These are phyloP conservation scores for Myxozyma nipponensis DNA, from an alignment of 805 yeast species.

Conservation along the genomic window DNA sequence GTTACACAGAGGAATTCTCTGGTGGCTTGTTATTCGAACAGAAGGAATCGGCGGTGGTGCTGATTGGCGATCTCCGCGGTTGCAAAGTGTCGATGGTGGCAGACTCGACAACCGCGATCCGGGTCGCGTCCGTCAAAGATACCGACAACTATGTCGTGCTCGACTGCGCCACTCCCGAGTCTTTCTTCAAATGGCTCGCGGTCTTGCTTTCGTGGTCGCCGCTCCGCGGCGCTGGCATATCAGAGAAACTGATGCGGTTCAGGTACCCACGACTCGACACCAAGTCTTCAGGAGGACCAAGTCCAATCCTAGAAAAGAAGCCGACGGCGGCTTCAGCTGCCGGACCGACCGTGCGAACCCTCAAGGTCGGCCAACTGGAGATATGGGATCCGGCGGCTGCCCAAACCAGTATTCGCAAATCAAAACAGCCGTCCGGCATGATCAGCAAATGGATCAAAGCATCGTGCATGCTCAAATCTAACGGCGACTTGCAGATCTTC, in stretches of 20 bases:
- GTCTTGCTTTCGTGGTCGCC: constrained; percentile 25
- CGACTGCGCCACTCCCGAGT: constrained; percentile 15
- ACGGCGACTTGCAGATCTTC: constrained; percentile 23
- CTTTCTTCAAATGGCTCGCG: constrained; percentile 22
- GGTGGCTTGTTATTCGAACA: constrained; percentile 22
- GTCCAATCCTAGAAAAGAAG: background rate
- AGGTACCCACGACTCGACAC: constrained; percentile 13
- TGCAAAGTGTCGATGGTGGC: constrained; percentile 20
- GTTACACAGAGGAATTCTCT: constrained; percentile 24
- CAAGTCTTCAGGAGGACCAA: background rate
- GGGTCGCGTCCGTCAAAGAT: constrained; percentile 15
- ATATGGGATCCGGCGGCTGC: constrained; percentile 20
- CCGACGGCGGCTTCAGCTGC: background rate
- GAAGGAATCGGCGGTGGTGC: constrained; percentile 4
- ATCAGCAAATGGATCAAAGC: constrained; percentile 11
- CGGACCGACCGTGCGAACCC: constrained; percentile 8
- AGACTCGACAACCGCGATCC: constrained; percentile 16
- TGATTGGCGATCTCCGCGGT: constrained; percentile 25
- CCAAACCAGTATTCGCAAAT: constrained; percentile 1
- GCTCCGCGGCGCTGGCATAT: constrained; percentile 22
- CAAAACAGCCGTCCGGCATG: background rate
- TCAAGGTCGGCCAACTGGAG: constrained; percentile 24
- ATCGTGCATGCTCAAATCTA: constrained; percentile 21
- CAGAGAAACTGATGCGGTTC: constrained; percentile 19
- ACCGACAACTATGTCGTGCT: constrained; percentile 14